Conservation (phyloP, 2,329 filamentous ascomycete genomes). For the Thermomyces lanuginosus region DNA sequence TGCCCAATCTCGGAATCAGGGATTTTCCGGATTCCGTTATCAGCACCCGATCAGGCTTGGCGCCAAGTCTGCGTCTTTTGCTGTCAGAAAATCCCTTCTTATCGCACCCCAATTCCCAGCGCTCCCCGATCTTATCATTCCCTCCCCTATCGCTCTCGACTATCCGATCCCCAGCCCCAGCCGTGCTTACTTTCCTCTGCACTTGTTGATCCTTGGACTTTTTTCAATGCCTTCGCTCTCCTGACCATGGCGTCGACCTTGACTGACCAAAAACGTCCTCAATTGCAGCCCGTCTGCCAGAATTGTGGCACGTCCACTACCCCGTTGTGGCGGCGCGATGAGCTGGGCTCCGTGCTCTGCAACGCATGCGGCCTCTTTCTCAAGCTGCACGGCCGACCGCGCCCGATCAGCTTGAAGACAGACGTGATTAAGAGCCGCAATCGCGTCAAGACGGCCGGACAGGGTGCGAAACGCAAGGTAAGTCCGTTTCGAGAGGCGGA, state of each 20-base stretch:
- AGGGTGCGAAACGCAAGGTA: conserved; percentile 74
- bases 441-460: conserved; percentile 74
- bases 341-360: conserved; percentile 87
- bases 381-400: conserved; percentile 83
- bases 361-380: conserved; percentile 96
- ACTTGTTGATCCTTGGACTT: conserved; percentile 1
- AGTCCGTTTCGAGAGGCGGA: conserved; percentile 11
- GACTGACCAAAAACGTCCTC: conserved; percentile 37
- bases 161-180: conserved; percentile 2
- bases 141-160: conserved; percentile 6
- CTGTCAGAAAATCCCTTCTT: conserved; percentile 18
- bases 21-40: conserved; percentile 14
- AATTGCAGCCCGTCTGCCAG: conserved; percentile 83
- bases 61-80: conserved; percentile 16
- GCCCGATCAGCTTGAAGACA: conserved; percentile 92
- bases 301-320: conserved; percentile 95
- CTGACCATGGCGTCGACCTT: conserved; percentile 28
- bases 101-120: conserved; percentile 17
- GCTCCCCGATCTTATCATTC: conserved; percentile 8
- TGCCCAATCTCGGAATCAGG: conserved; percentile 12
- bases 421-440: conserved; percentile 99
- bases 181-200: not conserved
- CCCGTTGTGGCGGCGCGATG: conserved; percentile 92
- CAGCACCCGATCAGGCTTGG: conserved; percentile 19
- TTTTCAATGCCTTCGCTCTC: conserved; percentile 1